phyloP scores from a whole-genome alignment of 164 flowering plant genomes.

The Amborella trichopoda region DNA sequence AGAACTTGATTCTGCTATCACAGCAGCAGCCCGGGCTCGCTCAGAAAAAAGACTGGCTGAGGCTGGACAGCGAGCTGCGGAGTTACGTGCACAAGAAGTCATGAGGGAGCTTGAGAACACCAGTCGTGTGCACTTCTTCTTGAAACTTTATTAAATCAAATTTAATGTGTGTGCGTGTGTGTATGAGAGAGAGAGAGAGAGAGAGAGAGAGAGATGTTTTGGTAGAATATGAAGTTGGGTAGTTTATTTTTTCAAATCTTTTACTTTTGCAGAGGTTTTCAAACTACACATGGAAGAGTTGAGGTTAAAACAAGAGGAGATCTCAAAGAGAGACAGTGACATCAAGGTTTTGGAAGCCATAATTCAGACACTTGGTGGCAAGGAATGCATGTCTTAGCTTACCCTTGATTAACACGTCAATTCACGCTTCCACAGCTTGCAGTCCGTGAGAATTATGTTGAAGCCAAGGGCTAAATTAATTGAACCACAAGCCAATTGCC shows the following conservation, averaged over 20 bases:
- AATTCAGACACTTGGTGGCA: constrained; percentile 80
- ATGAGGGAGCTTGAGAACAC: constrained; percentile 85
- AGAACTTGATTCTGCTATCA: constrained; percentile 79
- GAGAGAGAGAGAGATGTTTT: background rate
- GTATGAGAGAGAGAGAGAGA: background rate
- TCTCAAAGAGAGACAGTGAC: constrained; percentile 56
- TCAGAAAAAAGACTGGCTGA: constrained; percentile 82
- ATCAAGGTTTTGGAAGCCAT: constrained; percentile 83
- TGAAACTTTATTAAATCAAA: no score
- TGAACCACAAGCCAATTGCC: background rate
- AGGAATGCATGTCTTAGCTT: constrained; percentile 12
- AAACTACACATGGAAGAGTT: constrained; percentile 87
- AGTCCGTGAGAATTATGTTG: no score
- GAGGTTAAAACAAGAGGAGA: constrained; percentile 76
- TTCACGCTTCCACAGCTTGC: no score
- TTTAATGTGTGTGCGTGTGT: no score
- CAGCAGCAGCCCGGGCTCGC: constrained; percentile 84
- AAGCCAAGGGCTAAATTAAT: background rate
- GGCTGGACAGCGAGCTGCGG: constrained; percentile 69
- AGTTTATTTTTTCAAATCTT: background rate
- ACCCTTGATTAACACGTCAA: no score
- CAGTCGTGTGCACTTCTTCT: constrained; percentile 56
- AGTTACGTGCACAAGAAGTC: constrained; percentile 53
- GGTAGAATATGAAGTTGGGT: background rate
- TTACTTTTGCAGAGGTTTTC: constrained; percentile 57